A percentile compares a stretch with the other conserved stretches of the same genome.
phyloP scores from a whole-genome alignment of 257 asterid genomes.

The Capsicum rhomboideum region DNA sequence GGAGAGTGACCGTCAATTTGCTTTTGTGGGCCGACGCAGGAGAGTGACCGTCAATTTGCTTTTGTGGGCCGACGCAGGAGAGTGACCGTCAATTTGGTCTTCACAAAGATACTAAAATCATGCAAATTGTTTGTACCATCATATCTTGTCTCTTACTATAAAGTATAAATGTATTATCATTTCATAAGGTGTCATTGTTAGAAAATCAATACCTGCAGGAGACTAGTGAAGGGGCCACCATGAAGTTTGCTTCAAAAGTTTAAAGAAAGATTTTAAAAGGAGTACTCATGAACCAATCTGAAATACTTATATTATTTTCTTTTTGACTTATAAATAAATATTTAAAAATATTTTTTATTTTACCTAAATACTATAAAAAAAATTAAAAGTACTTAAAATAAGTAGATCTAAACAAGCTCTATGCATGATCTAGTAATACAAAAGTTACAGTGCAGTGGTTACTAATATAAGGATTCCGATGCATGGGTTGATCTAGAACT shows the following conservation, averaged over 20 bases:
- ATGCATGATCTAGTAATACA: too few species aligned
- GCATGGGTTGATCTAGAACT: too few species aligned
- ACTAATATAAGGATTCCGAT: too few species aligned
- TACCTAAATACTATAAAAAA: too few species aligned
- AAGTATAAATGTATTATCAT: background rate
- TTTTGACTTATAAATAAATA: too few species aligned
- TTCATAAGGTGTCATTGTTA: background rate
- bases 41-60: background rate
- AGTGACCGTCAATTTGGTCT: background rate
- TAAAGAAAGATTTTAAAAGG: too few species aligned
- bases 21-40: background rate
- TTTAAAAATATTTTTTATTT: too few species aligned
- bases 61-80: background rate
- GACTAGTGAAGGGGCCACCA: background rate
- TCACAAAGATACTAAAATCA: background rate
- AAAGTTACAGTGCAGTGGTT: too few species aligned
- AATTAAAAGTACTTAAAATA: too few species aligned
- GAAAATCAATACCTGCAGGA: background rate
- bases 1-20: background rate
- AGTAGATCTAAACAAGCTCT: too few species aligned
- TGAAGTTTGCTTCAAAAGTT: background rate
- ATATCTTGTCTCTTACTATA: background rate
- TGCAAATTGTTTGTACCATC: background rate
- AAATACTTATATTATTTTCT: too few species aligned
- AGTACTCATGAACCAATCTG: too few species aligned